phyloP scores from a whole-genome alignment of 495 filamentous ascomycete species.

The Lophiostoma macrostomum region DNA sequence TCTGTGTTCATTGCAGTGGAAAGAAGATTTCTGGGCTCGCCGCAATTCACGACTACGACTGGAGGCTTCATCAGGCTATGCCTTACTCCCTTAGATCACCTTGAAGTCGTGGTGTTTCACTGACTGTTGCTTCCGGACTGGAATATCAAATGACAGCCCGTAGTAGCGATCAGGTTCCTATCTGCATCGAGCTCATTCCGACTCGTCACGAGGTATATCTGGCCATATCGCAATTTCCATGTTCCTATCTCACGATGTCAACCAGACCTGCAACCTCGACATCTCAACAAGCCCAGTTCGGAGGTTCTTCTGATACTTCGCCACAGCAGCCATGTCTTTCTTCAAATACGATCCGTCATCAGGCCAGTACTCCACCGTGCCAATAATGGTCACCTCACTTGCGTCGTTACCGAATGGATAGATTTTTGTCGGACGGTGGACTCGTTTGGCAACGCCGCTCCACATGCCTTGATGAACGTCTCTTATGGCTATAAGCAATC shows the following conservation, averaged over 20 bases:
- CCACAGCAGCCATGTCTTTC: slow-evolving; percentile 11
- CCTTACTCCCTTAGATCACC: too few relatives aligned
- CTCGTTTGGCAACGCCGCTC: slow-evolving; percentile 6
- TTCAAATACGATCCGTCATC: slow-evolving; percentile 9
- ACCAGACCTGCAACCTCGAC: slow-evolving; percentile 12
- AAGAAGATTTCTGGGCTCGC: too few relatives aligned
- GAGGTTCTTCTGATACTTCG: slow-evolving; percentile 4
- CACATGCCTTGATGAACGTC: slow-evolving; percentile 9
- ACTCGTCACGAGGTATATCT: too few relatives aligned
- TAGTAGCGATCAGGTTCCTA: too few relatives aligned
- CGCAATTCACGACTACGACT: too few relatives aligned
- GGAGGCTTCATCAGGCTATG: too few relatives aligned
- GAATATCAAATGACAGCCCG: too few relatives aligned
- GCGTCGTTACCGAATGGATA: slow-evolving; percentile 7
- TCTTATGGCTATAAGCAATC: not conserved
- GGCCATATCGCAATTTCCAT: too few relatives aligned
- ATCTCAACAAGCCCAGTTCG: not conserved
- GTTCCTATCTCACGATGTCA: not conserved
- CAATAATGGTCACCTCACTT: slow-evolving; percentile 1
- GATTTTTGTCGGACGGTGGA: slow-evolving; percentile 4
- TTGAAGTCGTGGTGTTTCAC: too few relatives aligned
- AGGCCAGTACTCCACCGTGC: slow-evolving; percentile 4
- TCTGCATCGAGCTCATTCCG: too few relatives aligned
- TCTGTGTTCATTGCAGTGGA: too few relatives aligned
- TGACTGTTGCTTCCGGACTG: too few relatives aligned